Conservation (phyloP, 441 rosid genomes). For the Populus tomentosa region DNA sequence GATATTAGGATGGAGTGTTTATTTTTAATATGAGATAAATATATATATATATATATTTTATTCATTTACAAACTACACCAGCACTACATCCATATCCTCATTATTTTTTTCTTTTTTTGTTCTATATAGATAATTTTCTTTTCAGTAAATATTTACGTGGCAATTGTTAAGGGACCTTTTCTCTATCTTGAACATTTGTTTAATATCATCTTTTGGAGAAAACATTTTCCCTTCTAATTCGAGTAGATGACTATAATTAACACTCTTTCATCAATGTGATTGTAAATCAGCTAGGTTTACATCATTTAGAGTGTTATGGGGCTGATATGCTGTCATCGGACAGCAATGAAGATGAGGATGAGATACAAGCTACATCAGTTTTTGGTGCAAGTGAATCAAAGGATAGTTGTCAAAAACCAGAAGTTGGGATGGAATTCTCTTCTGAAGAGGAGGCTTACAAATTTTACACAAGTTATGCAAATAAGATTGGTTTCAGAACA, state of each 20-base stretch:
- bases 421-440: constrained; percentile 18
- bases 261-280: neutral
- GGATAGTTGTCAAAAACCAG: constrained; percentile 1
- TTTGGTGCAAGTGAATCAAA: neutral
- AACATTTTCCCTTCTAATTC: neutral
- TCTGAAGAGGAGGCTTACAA: constrained; percentile 18
- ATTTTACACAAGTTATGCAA: constrained; percentile 20
- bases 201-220: neutral
- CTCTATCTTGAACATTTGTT: neutral
- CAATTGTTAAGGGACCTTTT: neutral
- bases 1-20: no score
- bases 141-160: neutral
- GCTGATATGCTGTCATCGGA: neutral
- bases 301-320: constrained; percentile 3
- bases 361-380: neutral
- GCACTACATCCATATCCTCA: no score
- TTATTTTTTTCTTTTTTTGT: no score
- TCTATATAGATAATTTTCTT: no score
- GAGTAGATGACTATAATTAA: neutral
- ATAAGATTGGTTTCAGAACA: constrained; percentile 12
- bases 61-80: no score
- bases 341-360: neutral
- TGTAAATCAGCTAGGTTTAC: neutral
- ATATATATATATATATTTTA: no score
- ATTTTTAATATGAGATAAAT: no score